Conservation (phyloP, 2,329 filamentous ascomycete species). For the Colletotrichum filicis region DNA sequence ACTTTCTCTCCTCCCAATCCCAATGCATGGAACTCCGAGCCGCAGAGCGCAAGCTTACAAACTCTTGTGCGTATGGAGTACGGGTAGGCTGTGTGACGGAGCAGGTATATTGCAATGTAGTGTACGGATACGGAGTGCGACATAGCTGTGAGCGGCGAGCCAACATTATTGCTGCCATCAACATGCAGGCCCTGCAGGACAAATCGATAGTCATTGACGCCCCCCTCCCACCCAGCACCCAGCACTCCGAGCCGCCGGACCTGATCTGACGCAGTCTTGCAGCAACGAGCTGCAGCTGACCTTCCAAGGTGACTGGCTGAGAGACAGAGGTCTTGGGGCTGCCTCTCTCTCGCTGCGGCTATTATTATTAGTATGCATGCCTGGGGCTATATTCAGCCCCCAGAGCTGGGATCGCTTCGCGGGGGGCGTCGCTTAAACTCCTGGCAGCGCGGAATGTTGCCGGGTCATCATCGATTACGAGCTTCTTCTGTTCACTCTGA, state of each 20-base stretch:
- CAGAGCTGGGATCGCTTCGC: slow-evolving; percentile 1
- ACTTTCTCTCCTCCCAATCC: background rate
- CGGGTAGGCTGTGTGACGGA: too few relatives aligned
- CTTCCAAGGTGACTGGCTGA: slow-evolving; percentile 1
- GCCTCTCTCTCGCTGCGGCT: background rate
- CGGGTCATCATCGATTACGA: background rate
- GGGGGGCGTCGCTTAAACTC: background rate
- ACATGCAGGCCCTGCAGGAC: slow-evolving; percentile 11
- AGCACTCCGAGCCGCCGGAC: slow-evolving; percentile 7
- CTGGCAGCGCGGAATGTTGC: background rate
- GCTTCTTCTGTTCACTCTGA: background rate
- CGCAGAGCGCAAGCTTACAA: slow-evolving; percentile 27
- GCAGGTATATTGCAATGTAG: too few relatives aligned
- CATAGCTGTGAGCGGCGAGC: too few relatives aligned
- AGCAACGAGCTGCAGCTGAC: background rate
- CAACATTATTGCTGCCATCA: background rate
- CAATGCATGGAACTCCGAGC: background rate
- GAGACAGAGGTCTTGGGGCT: background rate
- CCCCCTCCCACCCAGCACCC: background rate
- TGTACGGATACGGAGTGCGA: too few relatives aligned
- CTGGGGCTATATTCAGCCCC: slow-evolving; percentile 11
- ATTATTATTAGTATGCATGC: slow-evolving; percentile 10
- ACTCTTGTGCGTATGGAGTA: too few relatives aligned
- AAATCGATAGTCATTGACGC: slow-evolving; percentile 26
- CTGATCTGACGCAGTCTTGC: slow-evolving; percentile 13